Conservation (phyloP, 129 eudicot species). For the Arctium minus region DNA sequence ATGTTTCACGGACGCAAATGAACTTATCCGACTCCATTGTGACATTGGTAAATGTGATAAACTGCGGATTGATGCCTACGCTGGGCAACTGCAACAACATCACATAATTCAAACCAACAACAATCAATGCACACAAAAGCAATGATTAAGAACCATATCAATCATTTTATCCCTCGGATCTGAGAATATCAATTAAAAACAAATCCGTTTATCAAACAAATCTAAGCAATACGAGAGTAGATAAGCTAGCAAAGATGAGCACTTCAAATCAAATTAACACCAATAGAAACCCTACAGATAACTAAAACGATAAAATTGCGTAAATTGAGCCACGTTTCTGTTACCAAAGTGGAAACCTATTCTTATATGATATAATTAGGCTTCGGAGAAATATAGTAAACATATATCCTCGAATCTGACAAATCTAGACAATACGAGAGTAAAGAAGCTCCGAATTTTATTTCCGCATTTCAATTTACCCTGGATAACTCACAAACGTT, state of each 20-base stretch:
- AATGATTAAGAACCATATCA: neutral
- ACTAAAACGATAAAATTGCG: neutral
- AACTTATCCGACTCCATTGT: constrained; percentile 98
- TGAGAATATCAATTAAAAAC: constrained; percentile 8
- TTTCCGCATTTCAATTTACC: constrained; percentile 10
- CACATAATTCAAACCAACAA: constrained; percentile 6
- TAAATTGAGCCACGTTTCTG: neutral
- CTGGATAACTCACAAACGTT: constrained; percentile 7
- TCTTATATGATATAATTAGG: neutral
- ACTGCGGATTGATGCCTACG: constrained; percentile 88
- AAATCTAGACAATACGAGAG: constrained; percentile 12
- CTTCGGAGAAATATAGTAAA: neutral
- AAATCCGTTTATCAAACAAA: constrained; percentile 13
- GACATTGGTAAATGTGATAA: constrained; percentile 91
- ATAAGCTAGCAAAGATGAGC: constrained; percentile 10
- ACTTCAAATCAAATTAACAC: constrained; percentile 16
- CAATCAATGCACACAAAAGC: neutral
- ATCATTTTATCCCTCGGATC: constrained; percentile 28
- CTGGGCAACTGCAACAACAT: constrained; percentile 74
- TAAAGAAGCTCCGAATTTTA: neutral
- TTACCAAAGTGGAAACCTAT: neutral
- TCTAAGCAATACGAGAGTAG: constrained; percentile 7
- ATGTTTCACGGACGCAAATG: constrained; percentile 91
- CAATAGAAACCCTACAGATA: neutral
- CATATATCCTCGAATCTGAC: constrained; percentile 10